phyloP scores from a whole-genome alignment of 2,329 filamentous ascomycete species.

The Hysterium pulicare region DNA sequence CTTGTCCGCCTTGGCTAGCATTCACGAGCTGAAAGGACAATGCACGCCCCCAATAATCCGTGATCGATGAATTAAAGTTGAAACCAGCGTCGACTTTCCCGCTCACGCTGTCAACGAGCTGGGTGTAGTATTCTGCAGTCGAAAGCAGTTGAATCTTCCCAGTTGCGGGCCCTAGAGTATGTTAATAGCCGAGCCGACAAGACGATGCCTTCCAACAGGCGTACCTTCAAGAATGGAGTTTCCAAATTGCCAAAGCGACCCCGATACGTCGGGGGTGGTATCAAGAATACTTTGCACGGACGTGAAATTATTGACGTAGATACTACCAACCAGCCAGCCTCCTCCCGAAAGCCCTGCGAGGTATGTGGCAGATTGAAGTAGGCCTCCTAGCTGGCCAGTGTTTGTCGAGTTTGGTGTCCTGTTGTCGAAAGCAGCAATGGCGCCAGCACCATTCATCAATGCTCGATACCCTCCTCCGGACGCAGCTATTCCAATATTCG shows the following conservation, averaged over 20 bases:
- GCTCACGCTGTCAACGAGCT: slow-evolving; percentile 56
- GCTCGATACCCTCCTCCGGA: slow-evolving; percentile 86
- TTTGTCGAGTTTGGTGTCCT: slow-evolving; percentile 62
- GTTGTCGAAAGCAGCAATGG: slow-evolving; percentile 73
- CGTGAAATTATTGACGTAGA: slow-evolving; percentile 76
- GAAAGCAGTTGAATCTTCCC: slow-evolving; percentile 52
- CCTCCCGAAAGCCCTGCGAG: slow-evolving; percentile 78
- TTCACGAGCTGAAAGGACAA: slow-evolving; percentile 85
- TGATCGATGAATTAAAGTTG: slow-evolving; percentile 64
- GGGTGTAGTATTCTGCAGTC: slow-evolving; percentile 60
- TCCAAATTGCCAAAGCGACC: slow-evolving; percentile 60
- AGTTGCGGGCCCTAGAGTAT: slow-evolving; percentile 43
- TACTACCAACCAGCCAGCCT: slow-evolving; percentile 78
- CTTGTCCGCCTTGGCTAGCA: slow-evolving; percentile 66
- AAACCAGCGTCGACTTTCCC: slow-evolving; percentile 63
- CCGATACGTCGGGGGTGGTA: slow-evolving; percentile 37
- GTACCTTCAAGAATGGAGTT: slow-evolving; percentile 58
- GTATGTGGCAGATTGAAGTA: slow-evolving; percentile 80
- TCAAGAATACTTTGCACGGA: slow-evolving; percentile 58
- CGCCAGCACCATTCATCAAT: slow-evolving; percentile 79
- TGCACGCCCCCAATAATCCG: slow-evolving; percentile 84
- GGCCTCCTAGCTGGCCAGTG: slow-evolving; percentile 69
- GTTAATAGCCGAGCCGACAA: no score
- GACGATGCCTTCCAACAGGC: background rate
- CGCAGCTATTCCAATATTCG: slow-evolving; percentile 71